Evolutionary conservation across 2,329 filamentous ascomycete species (phyloP).

Genomic region (Penicillium sp.): DNA sequence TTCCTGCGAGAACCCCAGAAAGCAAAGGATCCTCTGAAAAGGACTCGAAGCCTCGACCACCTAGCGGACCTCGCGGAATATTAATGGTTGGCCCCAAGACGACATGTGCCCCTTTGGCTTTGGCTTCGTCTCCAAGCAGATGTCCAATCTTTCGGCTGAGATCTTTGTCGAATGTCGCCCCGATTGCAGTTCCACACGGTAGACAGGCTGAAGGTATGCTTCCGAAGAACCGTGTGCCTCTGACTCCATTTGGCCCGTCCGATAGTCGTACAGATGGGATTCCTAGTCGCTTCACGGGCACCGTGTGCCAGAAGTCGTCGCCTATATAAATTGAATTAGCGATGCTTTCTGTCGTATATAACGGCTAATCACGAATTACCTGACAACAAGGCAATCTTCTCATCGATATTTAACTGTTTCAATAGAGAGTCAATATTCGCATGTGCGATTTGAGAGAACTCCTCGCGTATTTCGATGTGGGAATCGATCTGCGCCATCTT

Average conservation of each 20-base stretch:
- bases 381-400: neutral
- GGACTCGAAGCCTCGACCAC: constrained; percentile 79
- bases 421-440: neutral
- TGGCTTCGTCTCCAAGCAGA: constrained; percentile 53
- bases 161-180: constrained; percentile 71
- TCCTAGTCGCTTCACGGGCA: constrained; percentile 57
- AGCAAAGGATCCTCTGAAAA: constrained; percentile 79
- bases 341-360: neutral
- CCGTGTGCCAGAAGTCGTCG: constrained; percentile 65
- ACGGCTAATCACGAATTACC: neutral
- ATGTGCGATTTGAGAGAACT: neutral
- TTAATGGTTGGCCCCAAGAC: constrained; percentile 74
- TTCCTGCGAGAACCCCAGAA: constrained; percentile 67
- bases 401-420: neutral
- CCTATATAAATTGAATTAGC: neutral
- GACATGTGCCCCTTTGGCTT: constrained; percentile 69
- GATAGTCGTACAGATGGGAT: constrained; percentile 64
- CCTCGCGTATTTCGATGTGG: neutral
- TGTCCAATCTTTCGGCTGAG: constrained; percentile 66
- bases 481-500: neutral
- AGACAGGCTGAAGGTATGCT: constrained; percentile 69
- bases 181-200: constrained; percentile 72
- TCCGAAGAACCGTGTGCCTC: constrained; percentile 66
- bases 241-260: constrained; percentile 67
- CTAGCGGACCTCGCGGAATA: constrained; percentile 75